Percentiles rank a stretch among this genome's conserved stretches.
These are phyloP conservation scores for Prillingera fragicola DNA, from an alignment of 1,284 basidiomycete genomes.

Conservation along the genomic window DNA sequence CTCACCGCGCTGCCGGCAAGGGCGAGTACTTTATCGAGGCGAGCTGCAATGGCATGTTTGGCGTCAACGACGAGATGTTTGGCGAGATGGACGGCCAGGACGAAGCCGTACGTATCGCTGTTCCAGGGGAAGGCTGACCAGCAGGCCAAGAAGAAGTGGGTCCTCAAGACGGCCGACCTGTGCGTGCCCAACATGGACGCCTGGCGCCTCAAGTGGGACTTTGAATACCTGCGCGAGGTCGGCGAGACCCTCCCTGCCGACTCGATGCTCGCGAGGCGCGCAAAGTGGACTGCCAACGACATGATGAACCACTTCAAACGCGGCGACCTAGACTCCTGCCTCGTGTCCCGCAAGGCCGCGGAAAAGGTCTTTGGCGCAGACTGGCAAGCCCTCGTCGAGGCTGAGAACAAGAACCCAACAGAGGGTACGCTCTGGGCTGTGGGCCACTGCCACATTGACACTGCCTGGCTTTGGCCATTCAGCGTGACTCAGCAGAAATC, in stretches of 20 bases:
- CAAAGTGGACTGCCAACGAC: conserved; percentile 58
- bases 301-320: conserved; percentile 75
- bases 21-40: conserved; percentile 75
- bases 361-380: not conserved
- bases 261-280: conserved; percentile 55
- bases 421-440: conserved; percentile 22
- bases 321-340: not conserved
- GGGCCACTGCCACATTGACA: conserved; percentile 59
- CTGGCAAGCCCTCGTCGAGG: not conserved
- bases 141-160: not conserved
- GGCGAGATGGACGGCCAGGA: conserved; percentile 5
- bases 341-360: not conserved
- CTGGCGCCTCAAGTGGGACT: conserved; percentile 77
- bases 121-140: not conserved
- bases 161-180: conserved; percentile 60
- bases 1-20: conserved; percentile 57
- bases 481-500: conserved; percentile 90
- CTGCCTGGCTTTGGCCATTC: conserved; percentile 80
- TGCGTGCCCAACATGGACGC: conserved; percentile 80
- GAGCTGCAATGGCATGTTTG: conserved; percentile 81
- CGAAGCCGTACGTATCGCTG: not conserved
- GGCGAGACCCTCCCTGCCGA: conserved; percentile 51
- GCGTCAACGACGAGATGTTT: conserved; percentile 44
- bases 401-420: not conserved
- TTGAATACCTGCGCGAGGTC: conserved; percentile 58